phyloP scores from a whole-genome alignment of 495 filamentous ascomycete genomes.

The Astrothelium subdiscretum region DNA sequence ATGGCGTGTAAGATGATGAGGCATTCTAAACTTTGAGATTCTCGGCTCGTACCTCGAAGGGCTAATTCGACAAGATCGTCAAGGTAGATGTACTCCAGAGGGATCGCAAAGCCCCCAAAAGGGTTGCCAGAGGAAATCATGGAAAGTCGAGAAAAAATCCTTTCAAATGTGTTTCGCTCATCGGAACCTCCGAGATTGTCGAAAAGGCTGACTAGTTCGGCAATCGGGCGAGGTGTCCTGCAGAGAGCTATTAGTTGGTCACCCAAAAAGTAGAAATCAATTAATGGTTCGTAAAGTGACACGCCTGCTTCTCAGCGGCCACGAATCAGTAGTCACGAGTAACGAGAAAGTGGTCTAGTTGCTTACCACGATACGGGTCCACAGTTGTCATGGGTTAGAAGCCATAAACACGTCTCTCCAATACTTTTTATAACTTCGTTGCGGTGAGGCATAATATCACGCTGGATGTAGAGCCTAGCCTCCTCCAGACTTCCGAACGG shows the following conservation, averaged over 20 bases:
- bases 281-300: neutral
- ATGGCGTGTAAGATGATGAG: neutral
- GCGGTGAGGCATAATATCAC: neutral
- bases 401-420: neutral
- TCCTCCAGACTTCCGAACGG: neutral
- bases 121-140: neutral
- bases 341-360: neutral
- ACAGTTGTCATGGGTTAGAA: neutral
- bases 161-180: neutral
- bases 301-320: neutral
- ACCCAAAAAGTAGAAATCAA: neutral
- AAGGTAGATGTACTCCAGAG: neutral
- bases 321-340: neutral
- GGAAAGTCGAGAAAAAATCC: neutral
- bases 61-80: neutral
- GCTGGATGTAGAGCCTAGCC: neutral
- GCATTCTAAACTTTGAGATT: neutral
- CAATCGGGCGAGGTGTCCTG: neutral
- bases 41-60: neutral
- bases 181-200: neutral
- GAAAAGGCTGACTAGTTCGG: neutral
- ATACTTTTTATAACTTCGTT: neutral
- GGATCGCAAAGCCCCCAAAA: neutral
- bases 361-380: neutral
- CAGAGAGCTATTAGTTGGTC: neutral